Evolutionary conservation across 768 basidiomycete genomes (phyloP), one percentile per base, ranked within the genome.

Genomic region (Boletus sp.): DNA sequence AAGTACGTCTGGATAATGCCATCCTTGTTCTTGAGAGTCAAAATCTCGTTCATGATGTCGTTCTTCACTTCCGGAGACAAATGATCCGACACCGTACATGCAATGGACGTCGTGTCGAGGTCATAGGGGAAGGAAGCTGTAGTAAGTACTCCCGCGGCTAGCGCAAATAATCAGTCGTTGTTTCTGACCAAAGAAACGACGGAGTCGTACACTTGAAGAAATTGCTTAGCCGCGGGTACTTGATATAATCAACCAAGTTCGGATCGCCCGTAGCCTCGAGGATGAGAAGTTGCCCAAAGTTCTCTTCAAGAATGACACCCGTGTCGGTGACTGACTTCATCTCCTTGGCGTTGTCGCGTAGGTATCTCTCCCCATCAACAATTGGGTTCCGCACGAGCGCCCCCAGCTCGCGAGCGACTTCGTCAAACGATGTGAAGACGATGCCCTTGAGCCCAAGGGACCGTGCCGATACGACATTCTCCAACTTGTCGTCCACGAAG

Each of bases 401-500:
- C 39, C 29, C 61, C 47, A 66, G 55, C 36, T 56, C 59, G 15
- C 45, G 59, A 30, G 56, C 42, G 8, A 66, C 59, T 7, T 65
- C 57, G 3, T 59, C 54, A 36, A 42, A 58, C 5, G 65, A 64
- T 1, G 62, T 58, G 30, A 64, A 65, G 12, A 67, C 36, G 30
- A 65, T 64, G 0, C 65, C 64, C 20, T 57, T 56, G 33, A 67
- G 39, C 11, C 65, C 65, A 37, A 67, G 17, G 5, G 65, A 67
- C 35, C 36, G 59, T 1, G 62, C 62, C 18, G 62, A 58, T 7
- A 66, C 50, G 5, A 66, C 55, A 8, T 66, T 66, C 53, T 66
- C 65, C 48, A 64, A 11, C 50, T 56, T 66, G 28, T 66, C 65
- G 10, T 66, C 65, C n/a, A 66, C 65, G 15, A 67, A 66, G 3